A percentile compares a stretch with the other conserved stretches of the same genome.
phyloP scores from a whole-genome alignment of 371 early-diverging fungal genomes.

The Mucor circinelloides region DNA sequence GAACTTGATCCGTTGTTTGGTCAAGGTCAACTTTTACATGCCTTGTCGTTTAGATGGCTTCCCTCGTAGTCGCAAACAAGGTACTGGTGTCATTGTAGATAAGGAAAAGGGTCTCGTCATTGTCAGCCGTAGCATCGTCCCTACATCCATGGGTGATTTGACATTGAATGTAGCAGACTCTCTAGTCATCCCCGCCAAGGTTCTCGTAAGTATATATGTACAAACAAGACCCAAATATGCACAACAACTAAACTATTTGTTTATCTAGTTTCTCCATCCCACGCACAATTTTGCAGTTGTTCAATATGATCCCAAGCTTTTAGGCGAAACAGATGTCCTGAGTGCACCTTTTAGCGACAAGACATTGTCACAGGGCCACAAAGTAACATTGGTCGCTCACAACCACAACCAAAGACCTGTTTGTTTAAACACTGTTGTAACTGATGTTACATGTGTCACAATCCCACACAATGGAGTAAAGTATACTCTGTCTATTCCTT shows the following conservation, averaged over 20 bases:
- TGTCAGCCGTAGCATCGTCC: slow-evolving; percentile 72
- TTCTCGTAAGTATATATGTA: slow-evolving; percentile 34
- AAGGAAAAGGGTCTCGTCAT: slow-evolving; percentile 71
- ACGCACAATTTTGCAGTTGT: slow-evolving; percentile 79
- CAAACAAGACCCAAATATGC: not conserved
- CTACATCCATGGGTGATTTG: slow-evolving; percentile 74
- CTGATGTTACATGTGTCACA: slow-evolving; percentile 77
- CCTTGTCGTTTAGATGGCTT: slow-evolving; percentile 71
- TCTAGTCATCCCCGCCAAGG: slow-evolving; percentile 75
- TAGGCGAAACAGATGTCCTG: slow-evolving; percentile 74
- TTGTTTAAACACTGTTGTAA: slow-evolving; percentile 72
- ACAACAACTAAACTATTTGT: not conserved
- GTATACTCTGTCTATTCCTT: not conserved
- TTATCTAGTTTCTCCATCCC: slow-evolving; percentile 73
- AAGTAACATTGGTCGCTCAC: slow-evolving; percentile 71
- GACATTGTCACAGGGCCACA: slow-evolving; percentile 64
- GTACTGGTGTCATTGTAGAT: slow-evolving; percentile 78
- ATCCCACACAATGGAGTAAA: slow-evolving; percentile 75
- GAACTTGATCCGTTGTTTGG: slow-evolving; percentile 63
- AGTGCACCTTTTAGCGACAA: slow-evolving; percentile 65
- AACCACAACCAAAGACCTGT: slow-evolving; percentile 83
- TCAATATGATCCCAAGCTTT: slow-evolving; percentile 72
- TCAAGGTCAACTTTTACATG: slow-evolving; percentile 68
- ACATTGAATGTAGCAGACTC: slow-evolving; percentile 79
- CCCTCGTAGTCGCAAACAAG: slow-evolving; percentile 65